Evolutionary conservation across 805 yeast genomes (phyloP).

Genomic region (Cyberlindnera lachancei): DNA sequence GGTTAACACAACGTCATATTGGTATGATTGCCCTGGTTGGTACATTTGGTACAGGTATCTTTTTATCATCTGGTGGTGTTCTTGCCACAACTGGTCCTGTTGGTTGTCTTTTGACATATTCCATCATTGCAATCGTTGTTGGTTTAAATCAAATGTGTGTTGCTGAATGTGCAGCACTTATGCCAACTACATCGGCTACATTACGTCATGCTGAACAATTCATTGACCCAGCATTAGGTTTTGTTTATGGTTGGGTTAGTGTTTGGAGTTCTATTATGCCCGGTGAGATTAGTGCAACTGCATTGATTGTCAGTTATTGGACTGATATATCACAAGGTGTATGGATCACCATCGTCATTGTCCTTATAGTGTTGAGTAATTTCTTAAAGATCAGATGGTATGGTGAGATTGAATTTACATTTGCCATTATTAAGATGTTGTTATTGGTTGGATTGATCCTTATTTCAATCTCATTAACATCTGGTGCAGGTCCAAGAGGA

Average conservation of each 20-base stretch:
- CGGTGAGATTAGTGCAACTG: slow-evolving; percentile 37
- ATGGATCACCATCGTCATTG: slow-evolving; percentile 36
- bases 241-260: slow-evolving; percentile 38
- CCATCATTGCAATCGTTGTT: slow-evolving; percentile 28
- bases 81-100: slow-evolving; percentile 29
- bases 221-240: slow-evolving; percentile 38
- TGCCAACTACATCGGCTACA: slow-evolving; percentile 32
- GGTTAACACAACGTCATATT: slow-evolving; percentile 28
- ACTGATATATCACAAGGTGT: slow-evolving; percentile 35
- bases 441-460: slow-evolving; percentile 55
- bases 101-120: slow-evolving; percentile 29
- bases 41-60: slow-evolving; percentile 38
- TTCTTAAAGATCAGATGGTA: slow-evolving; percentile 32
- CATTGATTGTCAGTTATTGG: slow-evolving; percentile 41
- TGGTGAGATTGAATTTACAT: slow-evolving; percentile 52
- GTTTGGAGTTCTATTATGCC: slow-evolving; percentile 36
- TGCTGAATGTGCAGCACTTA: slow-evolving; percentile 30
- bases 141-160: slow-evolving; percentile 34
- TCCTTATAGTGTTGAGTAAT: slow-evolving; percentile 29
- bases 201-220: slow-evolving; percentile 31
- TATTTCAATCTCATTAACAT: slow-evolving; percentile 44
- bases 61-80: slow-evolving; percentile 33
- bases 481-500: slow-evolving; percentile 53
- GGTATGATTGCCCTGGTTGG: slow-evolving; percentile 46
- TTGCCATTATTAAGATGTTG: slow-evolving; percentile 47